phyloP scores from a whole-genome alignment of 1,284 basidiomycete genomes.

The Mycosarcoma maydis region DNA sequence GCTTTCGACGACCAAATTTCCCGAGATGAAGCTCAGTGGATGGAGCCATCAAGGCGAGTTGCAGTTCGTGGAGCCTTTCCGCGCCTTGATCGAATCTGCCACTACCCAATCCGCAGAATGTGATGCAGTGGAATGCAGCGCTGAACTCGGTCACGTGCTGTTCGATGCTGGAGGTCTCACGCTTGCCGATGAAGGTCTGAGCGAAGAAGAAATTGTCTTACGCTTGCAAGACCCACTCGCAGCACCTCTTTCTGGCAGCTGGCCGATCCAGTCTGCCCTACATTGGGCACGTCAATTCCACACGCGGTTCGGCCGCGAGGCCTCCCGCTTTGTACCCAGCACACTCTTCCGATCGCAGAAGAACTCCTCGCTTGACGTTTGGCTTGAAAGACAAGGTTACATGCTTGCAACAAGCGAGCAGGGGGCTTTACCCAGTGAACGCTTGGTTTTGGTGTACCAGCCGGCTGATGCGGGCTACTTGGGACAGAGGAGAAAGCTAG shows the following conservation, averaged over 20 bases:
- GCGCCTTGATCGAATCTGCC: slow-evolving; percentile 4
- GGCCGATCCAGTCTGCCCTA: slow-evolving; percentile 22
- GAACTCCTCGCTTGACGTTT: slow-evolving; percentile 26
- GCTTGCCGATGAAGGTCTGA: slow-evolving; percentile 24
- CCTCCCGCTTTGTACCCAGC: slow-evolving; percentile 31
- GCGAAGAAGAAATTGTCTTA: slow-evolving; percentile 20
- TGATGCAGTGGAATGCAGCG: slow-evolving; percentile 17
- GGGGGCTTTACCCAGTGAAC: not conserved
- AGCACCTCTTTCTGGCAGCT: slow-evolving; percentile 29
- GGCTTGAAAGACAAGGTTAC: slow-evolving; percentile 35
- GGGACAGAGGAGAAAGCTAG: slow-evolving; percentile 11
- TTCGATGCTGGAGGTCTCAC: slow-evolving; percentile 22
- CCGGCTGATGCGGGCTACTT: slow-evolving; percentile 2
- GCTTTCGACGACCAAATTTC: slow-evolving; percentile 7
- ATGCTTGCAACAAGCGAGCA: not conserved
- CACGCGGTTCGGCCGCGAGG: slow-evolving; percentile 22
- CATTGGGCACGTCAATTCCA: slow-evolving; percentile 34
- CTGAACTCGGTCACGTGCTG: slow-evolving; percentile 32
- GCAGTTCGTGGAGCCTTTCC: slow-evolving; percentile 20
- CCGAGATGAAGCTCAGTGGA: slow-evolving; percentile 16
- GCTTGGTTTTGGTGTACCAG: slow-evolving; percentile 25
- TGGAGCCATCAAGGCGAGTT: slow-evolving; percentile 21
- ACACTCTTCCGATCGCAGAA: slow-evolving; percentile 42
- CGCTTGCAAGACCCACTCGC: slow-evolving; percentile 34
- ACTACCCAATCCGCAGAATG: not conserved